Evolutionary conservation across 2,329 filamentous ascomycete species (phyloP), one percentile per base, ranked within the genome.

Genomic region (Chaetomium globosum): DNA sequence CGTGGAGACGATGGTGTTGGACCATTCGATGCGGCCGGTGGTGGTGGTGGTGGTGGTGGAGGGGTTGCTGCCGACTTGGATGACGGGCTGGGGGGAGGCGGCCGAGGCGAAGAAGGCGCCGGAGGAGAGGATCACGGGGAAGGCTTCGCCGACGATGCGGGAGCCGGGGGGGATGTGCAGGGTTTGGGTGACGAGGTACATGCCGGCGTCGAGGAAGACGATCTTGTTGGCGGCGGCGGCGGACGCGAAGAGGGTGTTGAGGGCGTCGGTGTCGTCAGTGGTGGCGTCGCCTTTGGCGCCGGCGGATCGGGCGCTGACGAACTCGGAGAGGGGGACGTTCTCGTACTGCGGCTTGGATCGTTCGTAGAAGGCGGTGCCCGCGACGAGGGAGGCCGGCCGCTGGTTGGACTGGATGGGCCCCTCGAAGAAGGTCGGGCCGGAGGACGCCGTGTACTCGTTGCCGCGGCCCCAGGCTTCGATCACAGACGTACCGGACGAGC

Each of bases 331-430:
- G 0, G 85, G 78, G 3, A 88, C 72, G 31, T 82, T 76, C 63
- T 87, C 84, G 73, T 95, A 96, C 70, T 91, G 86, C 6, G 92
- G 92, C 81, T 91, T 92, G 70, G 90, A 89, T 21, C 88, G 85
- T 72, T 90, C 87, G 74, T 90, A 93, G 74, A 91, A 87, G 28
- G 81, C 77, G 19, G 74, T 74, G 16, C 77, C 76, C 53, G 83
- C 78, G 2, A 90, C 79, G 2, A 94, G 84, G 72, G 75, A 52
- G 74, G 75, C 53, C 81, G 87, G 77, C 81, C 89, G 67, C 26
- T 70, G 75, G 78, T 82, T 71, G 73, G 79, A 71, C 64, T 80
- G 65, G 77, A 78, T 71, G 72, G 69, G 71, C 51, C 81, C 82
- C 69, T 87, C 82, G 49, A 85, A 78, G 43, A 74, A 72, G 10